Conservation (phyloP, 768 basidiomycete genomes). For the Chalciporus chontae region DNA sequence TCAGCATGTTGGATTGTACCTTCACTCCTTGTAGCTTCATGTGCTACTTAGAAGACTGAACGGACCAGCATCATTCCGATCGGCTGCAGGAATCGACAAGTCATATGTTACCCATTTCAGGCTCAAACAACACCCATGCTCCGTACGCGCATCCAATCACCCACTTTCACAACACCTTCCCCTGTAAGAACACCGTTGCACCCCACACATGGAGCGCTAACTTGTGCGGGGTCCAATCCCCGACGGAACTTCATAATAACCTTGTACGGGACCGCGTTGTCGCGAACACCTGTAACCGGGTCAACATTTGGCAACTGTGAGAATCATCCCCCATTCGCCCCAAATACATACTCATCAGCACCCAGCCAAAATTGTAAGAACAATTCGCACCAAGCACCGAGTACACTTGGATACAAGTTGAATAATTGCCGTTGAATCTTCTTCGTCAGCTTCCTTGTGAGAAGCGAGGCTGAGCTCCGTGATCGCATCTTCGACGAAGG, state of each 20-base stretch:
- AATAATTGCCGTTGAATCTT: constrained; percentile 30
- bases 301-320: constrained; percentile 70
- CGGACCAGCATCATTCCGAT: not conserved
- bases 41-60: not conserved
- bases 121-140: constrained; percentile 35
- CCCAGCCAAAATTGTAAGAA: not conserved
- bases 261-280: constrained; percentile 74
- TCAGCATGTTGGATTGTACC: not conserved
- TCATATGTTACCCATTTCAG: not conserved
- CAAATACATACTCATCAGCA: constrained; percentile 3
- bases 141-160: constrained; percentile 54
- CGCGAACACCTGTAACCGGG: constrained; percentile 58
- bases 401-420: constrained; percentile 65
- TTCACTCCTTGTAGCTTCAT: not conserved
- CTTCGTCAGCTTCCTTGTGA: constrained; percentile 15
- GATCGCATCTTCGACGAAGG: constrained; percentile 73
- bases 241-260: constrained; percentile 69
- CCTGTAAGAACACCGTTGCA: constrained; percentile 56
- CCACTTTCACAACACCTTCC: constrained; percentile 54
- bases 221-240: constrained; percentile 48
- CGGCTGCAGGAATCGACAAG: not conserved
- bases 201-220: constrained; percentile 60
- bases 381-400: constrained; percentile 62
- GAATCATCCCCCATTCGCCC: not conserved
- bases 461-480: constrained; percentile 55